Conservation (phyloP, 1,284 basidiomycete species). For the Apiotrichum montevideense region DNA sequence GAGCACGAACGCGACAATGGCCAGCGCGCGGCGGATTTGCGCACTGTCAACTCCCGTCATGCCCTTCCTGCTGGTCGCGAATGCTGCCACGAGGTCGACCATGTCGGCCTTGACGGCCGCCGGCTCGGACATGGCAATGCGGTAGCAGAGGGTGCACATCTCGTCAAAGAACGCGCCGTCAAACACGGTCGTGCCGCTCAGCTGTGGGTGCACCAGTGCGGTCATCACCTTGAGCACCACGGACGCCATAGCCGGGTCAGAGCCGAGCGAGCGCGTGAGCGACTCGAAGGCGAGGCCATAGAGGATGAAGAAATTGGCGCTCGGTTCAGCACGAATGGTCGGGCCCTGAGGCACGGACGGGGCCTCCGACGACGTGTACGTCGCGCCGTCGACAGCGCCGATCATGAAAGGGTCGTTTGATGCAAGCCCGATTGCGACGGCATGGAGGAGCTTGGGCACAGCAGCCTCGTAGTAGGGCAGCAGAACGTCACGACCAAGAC, state of each 20-base stretch:
- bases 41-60: conserved; percentile 25
- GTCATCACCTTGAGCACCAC: conserved; percentile 74
- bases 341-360: conserved; percentile 23
- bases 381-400: conserved; percentile 75
- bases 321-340: conserved; percentile 58
- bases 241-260: conserved; percentile 48
- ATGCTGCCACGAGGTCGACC: conserved; percentile 62
- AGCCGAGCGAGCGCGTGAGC: conserved; percentile 62
- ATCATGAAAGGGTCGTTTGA: conserved; percentile 62
- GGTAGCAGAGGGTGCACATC: conserved; percentile 78
- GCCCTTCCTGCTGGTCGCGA: conserved; percentile 53
- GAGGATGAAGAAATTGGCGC: conserved; percentile 76
- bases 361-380: conserved; percentile 24
- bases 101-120: conserved; percentile 67
- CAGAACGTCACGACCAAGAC: conserved; percentile 80
- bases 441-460: conserved; percentile 80
- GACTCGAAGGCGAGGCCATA: conserved; percentile 93
- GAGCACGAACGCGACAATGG: conserved; percentile 62
- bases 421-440: conserved; percentile 75
- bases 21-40: conserved; percentile 38
- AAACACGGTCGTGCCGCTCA: conserved; percentile 71
- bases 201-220: conserved; percentile 68
- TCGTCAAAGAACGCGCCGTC: conserved; percentile 83
- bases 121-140: conserved; percentile 81
- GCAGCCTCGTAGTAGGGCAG: conserved; percentile 85